Evolutionary conservation across 2,329 filamentous ascomycete genomes (phyloP).

Genomic region (Chrysoporthe deuterocubensis): DNA sequence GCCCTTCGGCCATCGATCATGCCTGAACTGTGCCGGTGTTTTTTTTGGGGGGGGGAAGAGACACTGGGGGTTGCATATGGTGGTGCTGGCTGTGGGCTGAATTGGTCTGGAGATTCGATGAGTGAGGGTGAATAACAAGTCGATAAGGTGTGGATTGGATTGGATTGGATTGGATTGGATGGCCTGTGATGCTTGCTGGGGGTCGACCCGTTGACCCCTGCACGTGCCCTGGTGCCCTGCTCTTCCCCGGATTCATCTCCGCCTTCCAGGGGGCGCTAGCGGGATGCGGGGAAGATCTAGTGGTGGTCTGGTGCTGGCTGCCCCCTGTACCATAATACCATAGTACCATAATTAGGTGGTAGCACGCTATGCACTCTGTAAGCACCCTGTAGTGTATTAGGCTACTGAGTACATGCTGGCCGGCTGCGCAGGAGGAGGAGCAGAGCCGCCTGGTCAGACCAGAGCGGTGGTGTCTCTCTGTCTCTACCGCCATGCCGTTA

Average conservation of each 20-base stretch:
- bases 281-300: not conserved
- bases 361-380: not conserved
- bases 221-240: not conserved
- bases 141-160: too few species aligned
- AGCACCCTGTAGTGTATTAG: not conserved
- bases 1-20: conserved; percentile 25
- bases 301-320: not conserved
- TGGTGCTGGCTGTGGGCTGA: too few species aligned
- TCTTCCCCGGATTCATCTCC: not conserved
- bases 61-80: too few species aligned
- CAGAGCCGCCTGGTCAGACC: too few species aligned
- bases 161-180: too few species aligned
- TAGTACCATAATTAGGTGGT: not conserved
- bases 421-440: too few species aligned
- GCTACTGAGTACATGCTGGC: too few species aligned
- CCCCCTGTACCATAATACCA: not conserved
- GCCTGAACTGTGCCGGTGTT: not conserved
- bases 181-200: too few species aligned
- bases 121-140: too few species aligned
- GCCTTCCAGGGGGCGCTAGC: not conserved
- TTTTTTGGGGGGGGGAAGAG: too few species aligned
- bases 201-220: not conserved
- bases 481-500: not conserved
- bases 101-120: too few species aligned
- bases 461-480: not conserved